Evolutionary conservation across 2,329 filamentous ascomycete species (phyloP).

Genomic region (Epichloe glyceriae): DNA sequence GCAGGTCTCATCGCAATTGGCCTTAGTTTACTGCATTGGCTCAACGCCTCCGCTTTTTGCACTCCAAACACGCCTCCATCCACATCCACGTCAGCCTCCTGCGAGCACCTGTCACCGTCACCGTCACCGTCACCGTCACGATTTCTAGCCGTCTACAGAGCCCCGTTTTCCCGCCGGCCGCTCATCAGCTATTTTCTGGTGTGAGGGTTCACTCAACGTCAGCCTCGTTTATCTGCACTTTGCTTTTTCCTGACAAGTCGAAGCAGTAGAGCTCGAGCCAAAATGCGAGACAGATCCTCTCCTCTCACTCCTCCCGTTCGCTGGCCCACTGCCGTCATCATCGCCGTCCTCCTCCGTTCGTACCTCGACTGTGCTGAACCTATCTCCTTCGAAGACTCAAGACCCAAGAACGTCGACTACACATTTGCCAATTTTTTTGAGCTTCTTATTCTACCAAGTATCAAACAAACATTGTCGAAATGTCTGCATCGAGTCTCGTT

Average conservation of each 20-base stretch:
- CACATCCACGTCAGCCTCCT: background rate
- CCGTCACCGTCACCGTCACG: background rate
- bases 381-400: background rate
- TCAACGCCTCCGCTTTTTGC: background rate
- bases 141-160: background rate
- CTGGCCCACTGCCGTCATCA: background rate
- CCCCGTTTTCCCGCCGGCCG: background rate
- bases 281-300: background rate
- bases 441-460: background rate
- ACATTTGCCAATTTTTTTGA: background rate
- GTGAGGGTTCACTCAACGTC: background rate
- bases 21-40: background rate
- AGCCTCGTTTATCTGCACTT: background rate
- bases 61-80: background rate
- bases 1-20: slow-evolving; percentile 1
- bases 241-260: background rate
- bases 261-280: background rate
- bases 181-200: background rate
- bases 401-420: too few species aligned
- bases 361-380: background rate
- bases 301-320: background rate
- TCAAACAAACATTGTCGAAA: slow-evolving; percentile 1
- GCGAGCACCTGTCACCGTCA: background rate
- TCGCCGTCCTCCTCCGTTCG: background rate
- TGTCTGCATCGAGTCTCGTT: slow-evolving; percentile 9